phyloP scores from a whole-genome alignment of 345 rosid species.

The Nephelium lappaceum region DNA sequence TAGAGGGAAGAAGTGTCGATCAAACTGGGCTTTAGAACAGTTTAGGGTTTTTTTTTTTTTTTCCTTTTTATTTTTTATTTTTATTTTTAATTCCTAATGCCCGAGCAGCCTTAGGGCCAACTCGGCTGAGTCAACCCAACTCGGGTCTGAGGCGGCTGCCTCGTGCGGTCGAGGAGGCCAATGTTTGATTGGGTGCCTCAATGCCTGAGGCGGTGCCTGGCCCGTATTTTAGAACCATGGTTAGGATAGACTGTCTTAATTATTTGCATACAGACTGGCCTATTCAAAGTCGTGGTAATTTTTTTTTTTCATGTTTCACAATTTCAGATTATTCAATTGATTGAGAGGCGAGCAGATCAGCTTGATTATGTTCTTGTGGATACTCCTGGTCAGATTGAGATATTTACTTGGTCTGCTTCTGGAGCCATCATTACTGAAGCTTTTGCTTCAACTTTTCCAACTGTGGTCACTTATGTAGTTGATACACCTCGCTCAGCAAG shows the following conservation, averaged over 20 bases:
- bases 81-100: no score
- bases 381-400: constrained; percentile 93
- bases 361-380: constrained; percentile 89
- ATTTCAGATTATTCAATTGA: constrained; percentile 61
- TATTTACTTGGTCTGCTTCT: constrained; percentile 93
- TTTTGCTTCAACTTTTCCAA: constrained; percentile 86
- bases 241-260: background rate
- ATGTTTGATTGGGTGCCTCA: no score
- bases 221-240: no score
- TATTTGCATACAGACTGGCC: background rate
- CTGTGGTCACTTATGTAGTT: constrained; percentile 69
- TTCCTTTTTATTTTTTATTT: no score
- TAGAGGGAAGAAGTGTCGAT: no score
- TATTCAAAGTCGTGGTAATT: background rate
- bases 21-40: no score
- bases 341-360: constrained; percentile 84
- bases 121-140: no score
- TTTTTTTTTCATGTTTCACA: background rate
- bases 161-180: no score
- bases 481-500: constrained; percentile 84
- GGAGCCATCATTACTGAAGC: constrained; percentile 93
- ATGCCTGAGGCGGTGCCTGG: no score
- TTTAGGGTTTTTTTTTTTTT: no score
- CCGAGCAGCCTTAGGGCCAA: no score
- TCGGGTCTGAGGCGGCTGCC: no score